A percentile compares a stretch with the other conserved stretches of the same genome.
These are phyloP conservation scores for Starmerella vitae DNA, from an alignment of 805 yeast genomes.

Conservation along the genomic window DNA sequence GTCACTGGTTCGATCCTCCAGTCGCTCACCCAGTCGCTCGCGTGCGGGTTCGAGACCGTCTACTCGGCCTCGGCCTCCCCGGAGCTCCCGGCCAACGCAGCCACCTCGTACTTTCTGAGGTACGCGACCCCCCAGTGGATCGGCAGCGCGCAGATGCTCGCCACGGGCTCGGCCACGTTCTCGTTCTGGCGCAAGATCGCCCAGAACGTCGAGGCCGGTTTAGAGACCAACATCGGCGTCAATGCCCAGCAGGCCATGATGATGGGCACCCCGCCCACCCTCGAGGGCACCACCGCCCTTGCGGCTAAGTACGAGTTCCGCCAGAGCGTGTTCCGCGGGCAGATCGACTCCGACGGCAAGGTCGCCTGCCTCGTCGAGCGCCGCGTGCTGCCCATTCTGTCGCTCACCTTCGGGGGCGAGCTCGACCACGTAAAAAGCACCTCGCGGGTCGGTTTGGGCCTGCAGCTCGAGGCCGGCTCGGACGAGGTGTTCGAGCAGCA, in stretches of 20 bases:
- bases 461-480: slow-evolving; percentile 90
- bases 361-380: slow-evolving; percentile 84
- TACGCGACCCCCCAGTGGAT: slow-evolving; percentile 83
- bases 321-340: slow-evolving; percentile 90
- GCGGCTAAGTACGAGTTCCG: slow-evolving; percentile 98
- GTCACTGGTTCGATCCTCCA: slow-evolving; percentile 85
- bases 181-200: slow-evolving; percentile 91
- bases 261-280: slow-evolving; percentile 67
- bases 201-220: slow-evolving; percentile 87
- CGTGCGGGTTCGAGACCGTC: slow-evolving; percentile 85
- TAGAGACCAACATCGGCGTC: slow-evolving; percentile 47
- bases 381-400: slow-evolving; percentile 81
- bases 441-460: slow-evolving; percentile 80
- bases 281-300: slow-evolving; percentile 83
- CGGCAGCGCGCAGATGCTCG: slow-evolving; percentile 84
- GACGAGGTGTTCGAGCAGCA: slow-evolving; percentile 65
- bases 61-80: slow-evolving; percentile 43
- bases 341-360: slow-evolving; percentile 80
- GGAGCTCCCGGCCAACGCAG: slow-evolving; percentile 70
- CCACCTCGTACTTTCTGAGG: slow-evolving; percentile 79
- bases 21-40: slow-evolving; percentile 66
- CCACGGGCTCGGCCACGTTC: slow-evolving; percentile 77
- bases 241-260: slow-evolving; percentile 62
- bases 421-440: slow-evolving; percentile 73
- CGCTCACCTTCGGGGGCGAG: slow-evolving; percentile 80